Conservation (phyloP, 257 asterid species). For the Nicotiana obtusifolia region DNA sequence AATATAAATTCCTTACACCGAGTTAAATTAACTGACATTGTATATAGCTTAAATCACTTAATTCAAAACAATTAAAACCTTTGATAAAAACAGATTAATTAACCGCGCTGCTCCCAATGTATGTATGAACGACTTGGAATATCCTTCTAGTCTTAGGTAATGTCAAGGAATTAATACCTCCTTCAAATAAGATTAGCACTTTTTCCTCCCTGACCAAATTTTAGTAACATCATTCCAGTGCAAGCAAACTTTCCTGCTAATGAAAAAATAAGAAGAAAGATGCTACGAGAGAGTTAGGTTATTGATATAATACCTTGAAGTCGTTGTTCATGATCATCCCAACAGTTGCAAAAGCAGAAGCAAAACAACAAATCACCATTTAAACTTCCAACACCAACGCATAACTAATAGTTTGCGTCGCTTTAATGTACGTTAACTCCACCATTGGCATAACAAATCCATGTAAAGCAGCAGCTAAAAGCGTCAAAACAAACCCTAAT, state of each 20-base stretch:
- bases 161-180: too few relatives aligned
- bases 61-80: too few relatives aligned
- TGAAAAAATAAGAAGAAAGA: not conserved
- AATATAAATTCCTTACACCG: too few relatives aligned
- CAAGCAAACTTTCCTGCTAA: not conserved
- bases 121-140: too few relatives aligned
- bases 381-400: constrained; percentile 23
- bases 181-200: too few relatives aligned
- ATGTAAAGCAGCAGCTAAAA: constrained; percentile 20
- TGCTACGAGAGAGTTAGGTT: not conserved
- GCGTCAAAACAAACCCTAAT: constrained; percentile 20
- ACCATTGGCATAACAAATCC: constrained; percentile 23
- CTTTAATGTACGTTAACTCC: constrained; percentile 19
- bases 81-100: too few relatives aligned
- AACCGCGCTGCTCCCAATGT: too few relatives aligned
- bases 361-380: constrained; percentile 18
- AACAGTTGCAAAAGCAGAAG: constrained; percentile 17
- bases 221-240: too few relatives aligned
- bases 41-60: too few relatives aligned
- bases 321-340: constrained; percentile 24
- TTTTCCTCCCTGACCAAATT: too few relatives aligned
- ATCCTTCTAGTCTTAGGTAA: too few relatives aligned
- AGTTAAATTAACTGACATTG: too few relatives aligned
- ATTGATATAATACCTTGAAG: constrained; percentile 13
- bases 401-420: constrained; percentile 16